Percentiles rank a stretch among this genome's conserved stretches.
phyloP scores from a whole-genome alignment of 306 rosid species.

The Spatholobus suberectus region DNA sequence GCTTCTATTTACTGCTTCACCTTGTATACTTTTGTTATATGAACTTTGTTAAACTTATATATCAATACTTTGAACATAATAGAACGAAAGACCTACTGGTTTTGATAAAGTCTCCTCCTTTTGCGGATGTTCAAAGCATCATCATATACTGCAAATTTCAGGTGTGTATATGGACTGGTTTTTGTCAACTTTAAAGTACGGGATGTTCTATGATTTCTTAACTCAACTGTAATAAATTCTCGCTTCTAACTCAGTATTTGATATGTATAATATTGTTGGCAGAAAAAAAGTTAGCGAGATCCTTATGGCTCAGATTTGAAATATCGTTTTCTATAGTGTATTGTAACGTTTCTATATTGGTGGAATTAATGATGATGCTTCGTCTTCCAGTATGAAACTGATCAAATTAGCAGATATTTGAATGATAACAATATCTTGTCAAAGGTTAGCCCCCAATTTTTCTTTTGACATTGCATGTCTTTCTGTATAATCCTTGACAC shows the following conservation, averaged over 20 bases:
- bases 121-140: slow-evolving; percentile 74
- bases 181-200: slow-evolving; percentile 28
- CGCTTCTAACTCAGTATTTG: slow-evolving; percentile 28
- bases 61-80: slow-evolving; percentile 28
- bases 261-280: slow-evolving; percentile 28
- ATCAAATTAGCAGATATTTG: slow-evolving; percentile 72
- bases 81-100: slow-evolving; percentile 84
- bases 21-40: slow-evolving; percentile 7
- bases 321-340: slow-evolving; percentile 30
- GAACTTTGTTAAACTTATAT: slow-evolving; percentile 34
- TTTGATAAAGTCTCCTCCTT: slow-evolving; percentile 80
- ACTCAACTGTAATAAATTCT: slow-evolving; percentile 6
- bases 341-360: not conserved
- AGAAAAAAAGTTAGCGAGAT: slow-evolving; percentile 19
- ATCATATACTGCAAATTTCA: slow-evolving; percentile 95
- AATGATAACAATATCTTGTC: slow-evolving; percentile 74
- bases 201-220: slow-evolving; percentile 28
- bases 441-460: slow-evolving; percentile 69
- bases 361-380: slow-evolving; percentile 38
- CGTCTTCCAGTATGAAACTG: slow-evolving; percentile 79
- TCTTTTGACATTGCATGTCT: slow-evolving; percentile 31
- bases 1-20: slow-evolving; percentile 16
- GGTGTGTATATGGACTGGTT: slow-evolving; percentile 54
- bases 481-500: slow-evolving; percentile 17
- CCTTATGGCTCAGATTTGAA: slow-evolving; percentile 18